phyloP scores from a whole-genome alignment of 805 yeast genomes.

The Kregervanrija pseudodelftensis region DNA sequence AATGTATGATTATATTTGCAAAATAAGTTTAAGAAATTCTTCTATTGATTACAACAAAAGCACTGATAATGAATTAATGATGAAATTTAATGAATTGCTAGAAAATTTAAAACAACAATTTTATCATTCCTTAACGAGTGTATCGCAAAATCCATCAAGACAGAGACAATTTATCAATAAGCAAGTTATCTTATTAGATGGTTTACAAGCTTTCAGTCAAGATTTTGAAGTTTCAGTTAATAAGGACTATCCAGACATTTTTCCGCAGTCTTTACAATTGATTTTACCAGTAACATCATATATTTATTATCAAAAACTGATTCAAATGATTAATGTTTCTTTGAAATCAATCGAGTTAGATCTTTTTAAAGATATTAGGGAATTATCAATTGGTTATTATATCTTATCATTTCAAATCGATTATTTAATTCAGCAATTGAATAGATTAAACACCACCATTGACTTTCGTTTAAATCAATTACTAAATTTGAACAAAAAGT shows the following conservation, averaged over 20 bases:
- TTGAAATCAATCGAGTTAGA: constrained; percentile 72
- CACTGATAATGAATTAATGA: constrained; percentile 4
- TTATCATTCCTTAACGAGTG: constrained; percentile 36
- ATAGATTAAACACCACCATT: constrained; percentile 14
- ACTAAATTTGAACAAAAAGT: constrained; percentile 13
- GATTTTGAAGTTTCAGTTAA: constrained; percentile 44
- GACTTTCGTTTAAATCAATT: constrained; percentile 17
- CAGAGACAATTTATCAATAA: constrained; percentile 70
- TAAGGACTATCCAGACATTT: constrained; percentile 22
- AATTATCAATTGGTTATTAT: constrained; percentile 63
- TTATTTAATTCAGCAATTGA: constrained; percentile 16
- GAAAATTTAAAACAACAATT: constrained; percentile 42
- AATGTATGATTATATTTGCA: constrained; percentile 22
- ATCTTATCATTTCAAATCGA: constrained; percentile 33
- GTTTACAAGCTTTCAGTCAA: constrained; percentile 72
- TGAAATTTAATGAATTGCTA: constrained; percentile 24
- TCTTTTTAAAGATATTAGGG: constrained; percentile 59
- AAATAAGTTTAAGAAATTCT: constrained; percentile 19
- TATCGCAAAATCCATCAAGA: constrained; percentile 67
- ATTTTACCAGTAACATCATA: constrained; percentile 66
- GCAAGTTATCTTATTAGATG: constrained; percentile 59
- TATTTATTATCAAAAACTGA: constrained; percentile 59
- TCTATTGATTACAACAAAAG: neutral
- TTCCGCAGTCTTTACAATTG: constrained; percentile 30
- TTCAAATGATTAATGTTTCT: constrained; percentile 64